These are phyloP conservation scores for Aspergillus pseudoviridinutans DNA, from an alignment of 2,329 filamentous ascomycete species.

Conservation along the genomic window DNA sequence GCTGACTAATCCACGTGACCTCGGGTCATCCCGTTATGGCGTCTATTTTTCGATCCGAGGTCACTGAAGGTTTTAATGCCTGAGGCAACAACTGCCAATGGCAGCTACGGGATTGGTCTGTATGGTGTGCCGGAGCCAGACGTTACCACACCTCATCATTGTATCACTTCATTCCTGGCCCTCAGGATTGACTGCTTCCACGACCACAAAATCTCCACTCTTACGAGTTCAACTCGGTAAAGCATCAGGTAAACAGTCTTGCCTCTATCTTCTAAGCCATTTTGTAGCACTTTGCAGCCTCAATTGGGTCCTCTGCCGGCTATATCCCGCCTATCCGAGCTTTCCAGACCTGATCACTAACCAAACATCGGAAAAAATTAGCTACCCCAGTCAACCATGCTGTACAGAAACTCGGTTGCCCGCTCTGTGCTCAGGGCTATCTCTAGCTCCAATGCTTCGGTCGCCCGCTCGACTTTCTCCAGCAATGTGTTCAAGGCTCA, in stretches of 20 bases:
- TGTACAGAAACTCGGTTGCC: slow-evolving; percentile 43
- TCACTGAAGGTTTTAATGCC: slow-evolving; percentile 17
- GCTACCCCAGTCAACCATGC: slow-evolving; percentile 38
- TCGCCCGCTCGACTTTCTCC: slow-evolving; percentile 38
- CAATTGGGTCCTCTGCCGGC: slow-evolving; percentile 31
- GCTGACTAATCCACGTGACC: slow-evolving; percentile 7
- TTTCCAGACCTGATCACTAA: slow-evolving; percentile 30
- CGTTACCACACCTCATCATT: slow-evolving; percentile 31
- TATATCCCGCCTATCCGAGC: slow-evolving; percentile 25
- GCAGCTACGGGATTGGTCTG: slow-evolving; percentile 25
- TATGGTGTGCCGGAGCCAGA: slow-evolving; percentile 22
- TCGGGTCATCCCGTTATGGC: not conserved
- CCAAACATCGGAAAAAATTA: slow-evolving; percentile 26
- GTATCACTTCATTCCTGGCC: slow-evolving; percentile 32
- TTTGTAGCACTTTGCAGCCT: slow-evolving; percentile 17
- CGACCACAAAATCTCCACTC: slow-evolving; percentile 29
- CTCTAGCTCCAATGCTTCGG: slow-evolving; percentile 41
- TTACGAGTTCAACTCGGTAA: slow-evolving; percentile 31
- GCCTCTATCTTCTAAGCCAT: slow-evolving; percentile 25
- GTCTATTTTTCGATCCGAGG: slow-evolving; percentile 1
- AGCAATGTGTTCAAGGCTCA: slow-evolving; percentile 42
- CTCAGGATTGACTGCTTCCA: slow-evolving; percentile 27
- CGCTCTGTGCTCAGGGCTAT: slow-evolving; percentile 44
- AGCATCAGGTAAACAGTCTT: slow-evolving; percentile 27
- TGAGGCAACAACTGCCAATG: slow-evolving; percentile 17